A percentile compares a stretch with the other conserved stretches of the same genome.
phyloP scores from a whole-genome alignment of 805 yeast species.

The Metschnikowia colocasiae region DNA sequence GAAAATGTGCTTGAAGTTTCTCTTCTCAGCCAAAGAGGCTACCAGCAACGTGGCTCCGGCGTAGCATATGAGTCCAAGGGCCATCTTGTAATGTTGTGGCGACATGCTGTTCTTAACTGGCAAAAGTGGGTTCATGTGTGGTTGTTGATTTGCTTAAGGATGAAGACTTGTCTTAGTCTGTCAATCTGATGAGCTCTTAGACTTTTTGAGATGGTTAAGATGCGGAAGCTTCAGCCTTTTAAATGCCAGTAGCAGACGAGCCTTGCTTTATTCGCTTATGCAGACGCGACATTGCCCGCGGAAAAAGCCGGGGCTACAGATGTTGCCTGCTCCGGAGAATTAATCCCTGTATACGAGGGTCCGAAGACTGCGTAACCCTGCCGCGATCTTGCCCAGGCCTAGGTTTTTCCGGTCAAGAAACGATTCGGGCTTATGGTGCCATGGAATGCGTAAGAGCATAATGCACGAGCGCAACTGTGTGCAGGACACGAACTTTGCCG shows the following conservation, averaged over 20 bases:
- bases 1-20: constrained; percentile 27
- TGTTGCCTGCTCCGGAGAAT: background rate
- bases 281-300: background rate
- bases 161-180: background rate
- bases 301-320: background rate
- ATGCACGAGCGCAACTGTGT: background rate
- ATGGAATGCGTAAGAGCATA: background rate
- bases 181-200: too few relatives aligned
- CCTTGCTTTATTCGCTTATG: constrained; percentile 1
- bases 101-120: constrained; percentile 11
- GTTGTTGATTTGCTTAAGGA: background rate
- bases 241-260: background rate
- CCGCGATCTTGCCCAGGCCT: background rate
- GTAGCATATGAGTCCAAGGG: constrained; percentile 23
- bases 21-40: constrained; percentile 30
- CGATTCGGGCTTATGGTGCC: background rate
- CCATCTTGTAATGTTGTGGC: constrained; percentile 17
- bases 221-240: background rate
- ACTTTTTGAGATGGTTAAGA: background rate
- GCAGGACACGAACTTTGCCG: background rate
- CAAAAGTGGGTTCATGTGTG: constrained; percentile 1
- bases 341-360: background rate
- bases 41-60: constrained; percentile 26
- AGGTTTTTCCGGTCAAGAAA: background rate
- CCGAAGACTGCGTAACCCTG: background rate